Evolutionary conservation across 441 rosid species (phyloP), one percentile per base, ranked within the genome.

Genomic region (Capsella rubella): DNA sequence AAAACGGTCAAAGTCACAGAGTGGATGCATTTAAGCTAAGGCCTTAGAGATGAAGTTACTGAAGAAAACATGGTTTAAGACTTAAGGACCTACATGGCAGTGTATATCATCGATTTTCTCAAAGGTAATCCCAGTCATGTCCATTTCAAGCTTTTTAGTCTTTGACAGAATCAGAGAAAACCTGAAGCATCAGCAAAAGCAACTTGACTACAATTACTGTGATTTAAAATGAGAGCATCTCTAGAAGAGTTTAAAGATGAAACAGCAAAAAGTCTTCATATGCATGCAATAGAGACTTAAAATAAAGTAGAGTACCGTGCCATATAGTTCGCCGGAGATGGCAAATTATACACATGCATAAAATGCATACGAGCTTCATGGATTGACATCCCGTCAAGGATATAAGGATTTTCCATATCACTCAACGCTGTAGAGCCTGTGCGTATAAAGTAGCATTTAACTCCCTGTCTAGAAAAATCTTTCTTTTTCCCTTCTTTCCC

Each of bases 111-210:
- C 28, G 4, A 83, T 82, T 25, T 0, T 2, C 49, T 74, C 50
- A 9, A 87, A 55, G 11, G 6, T 72, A 21, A 89, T 76, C 53
- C 18, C 2, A 0, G 74, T 45, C n/a, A 86, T 49, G 72, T 91
- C 87, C 60, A 87, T 73, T 29, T 86, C 89, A 54, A 87, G 49
- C 73, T 73, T 84, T 34, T 58, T 45, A 8, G 92, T 89, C 74
- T 84, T 90, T 5, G 99, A 94, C 64, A 94, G 82, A 63, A 94
- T 82, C 5, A 94, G 86, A 0, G 91, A 86, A 29, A 94, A 76
- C 80, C 97, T 91, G 87, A 64, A 76, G 64, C 59, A 55, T 59
- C 75, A 69, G 51, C 43, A 74, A 67, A 65, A 40, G 8, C 78
- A 50, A 6, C 39, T 42, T 25, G 55, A 54, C 62, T 69, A 25